Evolutionary conservation across 371 early-diverging fungal species (phyloP).

Genomic region (Umbelopsis sp.): DNA sequence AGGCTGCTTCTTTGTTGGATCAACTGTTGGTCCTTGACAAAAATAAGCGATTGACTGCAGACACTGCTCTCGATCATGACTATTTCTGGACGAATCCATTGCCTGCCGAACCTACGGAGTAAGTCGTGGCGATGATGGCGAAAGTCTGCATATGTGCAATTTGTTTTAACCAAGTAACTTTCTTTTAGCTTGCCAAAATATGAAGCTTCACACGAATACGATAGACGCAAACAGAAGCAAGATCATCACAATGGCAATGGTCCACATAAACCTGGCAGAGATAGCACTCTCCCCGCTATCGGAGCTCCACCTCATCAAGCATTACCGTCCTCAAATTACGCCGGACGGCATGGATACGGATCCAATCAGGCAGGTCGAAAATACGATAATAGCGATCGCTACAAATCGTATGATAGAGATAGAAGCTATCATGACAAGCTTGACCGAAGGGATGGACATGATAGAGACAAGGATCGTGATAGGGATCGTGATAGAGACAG

Average conservation of each 20-base stretch:
- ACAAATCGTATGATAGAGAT: neutral
- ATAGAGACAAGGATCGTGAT: slow-evolving; percentile 1
- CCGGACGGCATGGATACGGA: slow-evolving; percentile 17
- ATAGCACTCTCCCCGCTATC: neutral
- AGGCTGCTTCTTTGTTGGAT: slow-evolving; percentile 77
- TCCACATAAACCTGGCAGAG: neutral
- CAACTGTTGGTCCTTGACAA: slow-evolving; percentile 80
- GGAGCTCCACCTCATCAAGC: slow-evolving; percentile 17
- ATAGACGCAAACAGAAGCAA: slow-evolving; percentile 27
- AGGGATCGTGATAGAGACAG: slow-evolving; percentile 2
- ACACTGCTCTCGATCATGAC: slow-evolving; percentile 77
- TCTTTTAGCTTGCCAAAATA: slow-evolving; percentile 58
- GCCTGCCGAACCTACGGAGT: slow-evolving; percentile 64
- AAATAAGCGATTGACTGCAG: slow-evolving; percentile 71
- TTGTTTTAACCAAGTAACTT: neutral
- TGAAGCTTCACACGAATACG: slow-evolving; percentile 66
- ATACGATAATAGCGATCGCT: neutral
- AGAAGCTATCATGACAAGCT: neutral
- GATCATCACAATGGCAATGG: slow-evolving; percentile 6
- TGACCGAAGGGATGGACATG: slow-evolving; percentile 4
- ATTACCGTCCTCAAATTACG: slow-evolving; percentile 3
- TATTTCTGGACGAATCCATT: slow-evolving; percentile 64
- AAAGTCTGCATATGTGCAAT: neutral
- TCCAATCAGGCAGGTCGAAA: slow-evolving; percentile 8
- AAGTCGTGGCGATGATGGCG: slow-evolving; percentile 25